Conservation (phyloP, 441 rosid species). For the Euphorbia neoarborescens region DNA sequence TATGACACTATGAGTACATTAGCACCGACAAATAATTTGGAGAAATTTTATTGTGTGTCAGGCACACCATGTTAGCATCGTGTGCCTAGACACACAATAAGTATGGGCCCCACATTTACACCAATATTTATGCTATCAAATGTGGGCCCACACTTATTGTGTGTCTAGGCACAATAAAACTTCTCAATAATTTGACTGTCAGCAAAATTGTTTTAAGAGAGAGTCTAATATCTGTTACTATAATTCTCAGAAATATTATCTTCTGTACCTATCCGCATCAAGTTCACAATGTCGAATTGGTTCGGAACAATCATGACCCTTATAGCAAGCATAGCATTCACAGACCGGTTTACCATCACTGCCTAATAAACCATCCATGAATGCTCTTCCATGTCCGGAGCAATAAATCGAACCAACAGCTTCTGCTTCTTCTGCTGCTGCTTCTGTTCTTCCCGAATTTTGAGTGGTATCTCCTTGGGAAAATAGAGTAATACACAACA, state of each 20-base stretch:
- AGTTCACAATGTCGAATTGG: constrained; percentile 15
- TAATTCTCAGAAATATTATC: not conserved
- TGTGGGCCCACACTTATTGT: too few relatives aligned
- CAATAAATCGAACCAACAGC: constrained; percentile 17
- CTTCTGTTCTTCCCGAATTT: constrained; percentile 6
- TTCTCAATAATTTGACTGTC: too few relatives aligned
- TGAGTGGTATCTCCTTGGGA: not conserved
- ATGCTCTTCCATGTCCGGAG: constrained; percentile 25
- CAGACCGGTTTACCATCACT: constrained; percentile 14
- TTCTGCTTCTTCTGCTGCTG: constrained; percentile 21
- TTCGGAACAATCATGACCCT: constrained; percentile 19
- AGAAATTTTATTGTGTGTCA: too few relatives aligned
- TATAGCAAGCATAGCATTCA: constrained; percentile 22
- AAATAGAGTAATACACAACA: not conserved
- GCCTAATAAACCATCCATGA: constrained; percentile 14
- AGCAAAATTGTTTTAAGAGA: not conserved
- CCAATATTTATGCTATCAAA: too few relatives aligned
- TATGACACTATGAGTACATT: not conserved
- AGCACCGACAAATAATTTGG: not conserved
- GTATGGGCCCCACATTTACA: too few relatives aligned
- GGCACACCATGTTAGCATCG: too few relatives aligned
- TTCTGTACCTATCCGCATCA: constrained; percentile 17
- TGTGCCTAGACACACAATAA: too few relatives aligned
- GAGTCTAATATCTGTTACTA: not conserved
- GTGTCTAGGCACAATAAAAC: too few relatives aligned